Percentiles rank a stretch among this genome's conserved stretches.
Evolutionary conservation across 192 early-diverging fungal genomes (phyloP).

Genomic region (Allomyces arbusculus): DNA sequence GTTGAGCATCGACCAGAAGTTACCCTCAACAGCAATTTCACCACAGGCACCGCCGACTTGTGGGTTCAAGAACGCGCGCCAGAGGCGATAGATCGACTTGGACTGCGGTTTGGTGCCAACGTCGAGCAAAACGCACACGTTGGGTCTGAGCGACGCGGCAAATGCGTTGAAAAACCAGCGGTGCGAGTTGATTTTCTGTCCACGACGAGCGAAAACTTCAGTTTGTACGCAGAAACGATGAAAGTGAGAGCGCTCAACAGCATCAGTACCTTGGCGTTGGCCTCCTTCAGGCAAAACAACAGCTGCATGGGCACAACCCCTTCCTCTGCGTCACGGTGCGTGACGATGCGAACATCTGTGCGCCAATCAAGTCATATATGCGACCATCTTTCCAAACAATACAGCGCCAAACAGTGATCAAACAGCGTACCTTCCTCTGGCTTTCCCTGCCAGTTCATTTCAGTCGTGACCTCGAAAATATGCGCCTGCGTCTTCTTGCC

Average conservation of each 20-base stretch:
- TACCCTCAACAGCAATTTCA: constrained; percentile 51
- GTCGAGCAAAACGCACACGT: constrained; percentile 77
- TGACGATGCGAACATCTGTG: constrained; percentile 21
- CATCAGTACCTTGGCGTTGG: constrained; percentile 46
- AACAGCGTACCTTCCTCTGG: background rate
- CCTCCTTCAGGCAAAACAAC: constrained; percentile 77
- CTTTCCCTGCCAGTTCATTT: constrained; percentile 14
- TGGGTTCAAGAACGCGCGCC: constrained; percentile 78
- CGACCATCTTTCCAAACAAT: too few species aligned
- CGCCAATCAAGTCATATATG: too few species aligned
- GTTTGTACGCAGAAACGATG: too few species aligned
- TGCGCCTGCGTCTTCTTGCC: constrained; percentile 42
- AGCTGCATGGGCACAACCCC: constrained; percentile 67
- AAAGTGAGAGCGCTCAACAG: too few species aligned
- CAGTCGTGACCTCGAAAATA: constrained; percentile 79
- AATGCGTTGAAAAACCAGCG: constrained; percentile 98
- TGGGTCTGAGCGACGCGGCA: constrained; percentile 57
- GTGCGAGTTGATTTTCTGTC: constrained; percentile 68
- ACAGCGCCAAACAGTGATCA: too few species aligned
- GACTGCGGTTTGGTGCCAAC: constrained; percentile 75
- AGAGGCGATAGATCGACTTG: constrained; percentile 74
- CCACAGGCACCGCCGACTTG: constrained; percentile 83
- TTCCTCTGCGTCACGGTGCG: constrained; percentile 35
- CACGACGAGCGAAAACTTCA: too few species aligned
- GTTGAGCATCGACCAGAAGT: constrained; percentile 32